These are phyloP conservation scores for Mariannaea sp. DNA, from an alignment of 2,329 filamentous ascomycete species.

Conservation along the genomic window DNA sequence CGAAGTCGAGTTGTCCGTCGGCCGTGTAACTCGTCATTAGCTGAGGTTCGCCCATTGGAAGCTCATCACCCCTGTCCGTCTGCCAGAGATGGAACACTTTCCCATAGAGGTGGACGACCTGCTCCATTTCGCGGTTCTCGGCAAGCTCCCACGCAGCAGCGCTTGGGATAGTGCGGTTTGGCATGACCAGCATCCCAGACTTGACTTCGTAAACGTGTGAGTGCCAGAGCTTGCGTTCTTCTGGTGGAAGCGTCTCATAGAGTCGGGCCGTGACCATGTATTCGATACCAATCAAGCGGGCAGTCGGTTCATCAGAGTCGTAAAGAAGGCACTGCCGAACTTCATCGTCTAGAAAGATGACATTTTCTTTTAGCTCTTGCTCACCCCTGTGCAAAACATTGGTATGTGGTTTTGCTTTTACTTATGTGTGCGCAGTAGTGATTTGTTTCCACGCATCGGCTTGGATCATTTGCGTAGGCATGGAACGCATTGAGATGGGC, in stretches of 20 bases:
- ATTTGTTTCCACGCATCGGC: constrained; percentile 74
- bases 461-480: constrained; percentile 74
- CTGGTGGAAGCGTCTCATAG: constrained; percentile 65
- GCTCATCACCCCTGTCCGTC: constrained; percentile 70
- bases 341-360: constrained; percentile 52
- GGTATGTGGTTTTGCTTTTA: constrained; percentile 46
- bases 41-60: constrained; percentile 58
- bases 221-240: constrained; percentile 81
- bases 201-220: constrained; percentile 76
- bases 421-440: constrained; percentile 83
- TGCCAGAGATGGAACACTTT: constrained; percentile 91
- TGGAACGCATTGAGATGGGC: constrained; percentile 89
- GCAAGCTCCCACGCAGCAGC: constrained; percentile 74
- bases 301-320: constrained; percentile 68
- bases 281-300: constrained; percentile 81
- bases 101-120: constrained; percentile 75
- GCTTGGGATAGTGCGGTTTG: constrained; percentile 62
- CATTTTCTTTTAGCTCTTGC: too few relatives aligned
- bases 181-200: constrained; percentile 81
- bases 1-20: constrained; percentile 55
- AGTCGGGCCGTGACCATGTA: constrained; percentile 80
- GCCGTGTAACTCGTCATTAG: constrained; percentile 60
- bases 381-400: neutral
- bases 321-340: constrained; percentile 86
- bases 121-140: constrained; percentile 80